phyloP scores from a whole-genome alignment of 164 flowering plant species.

The Vitis cinerea region DNA sequence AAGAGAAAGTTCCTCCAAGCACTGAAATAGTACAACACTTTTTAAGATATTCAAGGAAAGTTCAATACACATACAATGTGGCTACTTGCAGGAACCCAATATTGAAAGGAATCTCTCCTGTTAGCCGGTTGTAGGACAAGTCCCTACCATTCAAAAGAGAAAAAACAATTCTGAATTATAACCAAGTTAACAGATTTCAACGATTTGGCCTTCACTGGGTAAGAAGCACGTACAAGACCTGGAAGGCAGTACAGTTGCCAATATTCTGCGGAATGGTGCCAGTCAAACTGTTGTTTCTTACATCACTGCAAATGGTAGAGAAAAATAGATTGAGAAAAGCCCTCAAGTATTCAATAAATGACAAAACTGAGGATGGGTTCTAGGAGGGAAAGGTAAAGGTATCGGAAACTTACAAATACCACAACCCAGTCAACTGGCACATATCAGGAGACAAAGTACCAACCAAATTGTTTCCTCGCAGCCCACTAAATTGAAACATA shows the following conservation, averaged over 20 bases:
- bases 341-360: not conserved
- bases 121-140: conserved; percentile 76
- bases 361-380: not conserved
- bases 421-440: conserved; percentile 91
- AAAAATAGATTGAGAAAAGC: not conserved
- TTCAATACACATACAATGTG: conserved; percentile 62
- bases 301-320: conserved; percentile 59
- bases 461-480: conserved; percentile 81
- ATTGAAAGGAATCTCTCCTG: conserved; percentile 95
- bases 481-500: conserved; percentile 47
- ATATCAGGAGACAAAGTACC: conserved; percentile 90
- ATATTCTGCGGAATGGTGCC: conserved; percentile 82
- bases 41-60: not conserved
- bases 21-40: not conserved
- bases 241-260: conserved; percentile 95
- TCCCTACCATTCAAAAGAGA: conserved; percentile 40
- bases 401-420: conserved; percentile 88
- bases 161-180: conserved; percentile 1
- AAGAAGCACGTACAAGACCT: conserved; percentile 80
- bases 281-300: conserved; percentile 87
- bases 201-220: not conserved
- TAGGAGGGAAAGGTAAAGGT: not conserved
- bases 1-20: not conserved
- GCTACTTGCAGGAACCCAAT: conserved; percentile 98
- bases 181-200: not conserved